Percentiles rank a stretch among this genome's conserved stretches.
phyloP scores from a whole-genome alignment of 2,329 filamentous ascomycete genomes.

The Fusarium redolens region DNA sequence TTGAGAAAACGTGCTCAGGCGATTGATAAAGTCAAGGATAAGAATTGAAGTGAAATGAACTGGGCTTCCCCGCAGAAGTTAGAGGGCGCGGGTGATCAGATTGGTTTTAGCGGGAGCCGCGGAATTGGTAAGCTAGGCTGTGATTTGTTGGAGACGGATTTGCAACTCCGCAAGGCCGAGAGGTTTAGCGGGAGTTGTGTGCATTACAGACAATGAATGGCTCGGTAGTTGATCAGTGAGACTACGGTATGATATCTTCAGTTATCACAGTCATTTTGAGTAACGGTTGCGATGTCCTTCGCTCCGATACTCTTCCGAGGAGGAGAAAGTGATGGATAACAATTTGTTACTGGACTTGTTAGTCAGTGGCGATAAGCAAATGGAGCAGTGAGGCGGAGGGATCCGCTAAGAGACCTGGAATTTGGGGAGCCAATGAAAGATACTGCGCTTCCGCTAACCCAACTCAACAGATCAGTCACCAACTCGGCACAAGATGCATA shows the following conservation, averaged over 20 bases:
- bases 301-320: neutral
- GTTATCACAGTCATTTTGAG: no score
- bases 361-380: neutral
- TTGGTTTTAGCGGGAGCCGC: conserved; percentile 19
- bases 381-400: neutral
- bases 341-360: neutral
- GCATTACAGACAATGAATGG: neutral
- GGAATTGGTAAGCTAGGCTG: neutral
- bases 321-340: neutral
- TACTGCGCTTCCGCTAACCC: neutral
- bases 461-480: neutral
- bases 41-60: neutral
- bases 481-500: neutral
- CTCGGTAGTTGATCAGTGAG: neutral
- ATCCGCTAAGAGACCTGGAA: neutral
- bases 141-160: neutral
- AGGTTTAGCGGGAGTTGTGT: neutral
- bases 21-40: neutral
- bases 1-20: conserved; percentile 6
- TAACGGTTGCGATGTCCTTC: fast-evolving
- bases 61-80: conserved; percentile 33
- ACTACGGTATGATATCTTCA: neutral
- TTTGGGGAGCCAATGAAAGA: neutral
- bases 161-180: neutral
- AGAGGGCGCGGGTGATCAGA: neutral